Evolutionary conservation across 2,329 filamentous ascomycete species (phyloP), one percentile per base, ranked within the genome.

Genomic region (Fusarium sp.): DNA sequence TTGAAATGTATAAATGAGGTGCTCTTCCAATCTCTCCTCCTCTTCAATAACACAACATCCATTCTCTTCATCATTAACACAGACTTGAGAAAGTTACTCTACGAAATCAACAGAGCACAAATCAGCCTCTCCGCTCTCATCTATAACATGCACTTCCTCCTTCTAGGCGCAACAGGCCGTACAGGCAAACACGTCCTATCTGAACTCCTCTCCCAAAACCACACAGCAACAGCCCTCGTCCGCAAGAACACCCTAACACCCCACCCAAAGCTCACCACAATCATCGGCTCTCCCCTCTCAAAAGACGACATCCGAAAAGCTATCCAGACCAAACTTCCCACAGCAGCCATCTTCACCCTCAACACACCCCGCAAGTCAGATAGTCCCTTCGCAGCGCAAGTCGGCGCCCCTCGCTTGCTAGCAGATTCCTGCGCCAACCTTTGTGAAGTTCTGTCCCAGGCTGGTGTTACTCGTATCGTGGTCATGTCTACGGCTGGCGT

Each of bases 141-240:
- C 3, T 7, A 13, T 3, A 14, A 75, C 46, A 81, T 81, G 79
- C 77, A 80, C 62, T 77, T 82, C 61, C 77, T 84, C 48, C 77
- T 83, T 16, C 75, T 84, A n/a, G 82, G 82, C 54, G 79, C 80
- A 51, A 82, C 76, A 65, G 81, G 82, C 34, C 80, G 82, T 16
- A 83, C 80, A 5, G 82, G 82, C 74, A 75, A 79, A 61, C 78
- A 80, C 13, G 80, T 83, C 30, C 75, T 84, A 20, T 74, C 76
- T 20, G 77, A 83, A 63, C 55, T 82, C 7, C 75, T 84, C 23
- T 65, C 71, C 18, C 78, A 79, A 57, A 76, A 77, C 16, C 80
- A 83, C 57, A 78, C 76, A 21, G 77, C 80, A 1, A 80, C 80
- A 27, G 80, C 79, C 3, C 76, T 84, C 32, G 78, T 82, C 10